phyloP scores from a whole-genome alignment of 2,329 filamentous ascomycete species.

The Plectosphaerella plurivora region DNA sequence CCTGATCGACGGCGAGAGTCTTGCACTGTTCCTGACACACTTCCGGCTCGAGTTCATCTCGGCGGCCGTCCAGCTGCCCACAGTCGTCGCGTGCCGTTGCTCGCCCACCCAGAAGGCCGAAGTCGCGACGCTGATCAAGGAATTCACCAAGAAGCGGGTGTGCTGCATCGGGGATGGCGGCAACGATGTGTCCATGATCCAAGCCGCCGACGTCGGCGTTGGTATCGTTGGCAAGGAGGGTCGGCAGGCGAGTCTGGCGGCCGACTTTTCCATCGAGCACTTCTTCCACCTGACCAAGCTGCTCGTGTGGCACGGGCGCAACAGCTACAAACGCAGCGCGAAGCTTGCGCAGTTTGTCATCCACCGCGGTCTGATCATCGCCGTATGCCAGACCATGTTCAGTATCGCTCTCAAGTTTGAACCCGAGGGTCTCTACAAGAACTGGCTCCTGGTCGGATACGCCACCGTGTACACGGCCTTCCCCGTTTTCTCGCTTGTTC shows the following conservation, averaged over 20 bases:
- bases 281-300: slow-evolving; percentile 94
- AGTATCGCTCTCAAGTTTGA: slow-evolving; percentile 90
- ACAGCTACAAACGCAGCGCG: slow-evolving; percentile 92
- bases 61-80: slow-evolving; percentile 79
- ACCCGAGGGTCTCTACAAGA: slow-evolving; percentile 89
- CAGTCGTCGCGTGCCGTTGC: slow-evolving; percentile 93
- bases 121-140: slow-evolving; percentile 82
- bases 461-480: slow-evolving; percentile 92
- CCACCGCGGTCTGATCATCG: slow-evolving; percentile 91
- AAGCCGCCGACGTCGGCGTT: slow-evolving; percentile 94
- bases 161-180: slow-evolving; percentile 98
- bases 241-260: slow-evolving; percentile 86
- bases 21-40: slow-evolving; percentile 76
- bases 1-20: slow-evolving; percentile 89
- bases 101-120: slow-evolving; percentile 97
- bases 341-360: slow-evolving; percentile 98
- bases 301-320: slow-evolving; percentile 97
- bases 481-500: slow-evolving; percentile 87
- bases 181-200: slow-evolving; percentile 99
- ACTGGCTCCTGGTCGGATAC: slow-evolving; percentile 96
- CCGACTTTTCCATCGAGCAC: slow-evolving; percentile 94
- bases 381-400: slow-evolving; percentile 95
- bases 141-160: slow-evolving; percentile 88
- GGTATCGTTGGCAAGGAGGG: slow-evolving; percentile 98
- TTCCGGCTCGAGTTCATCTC: slow-evolving; percentile 84